Base-by-base conservation (phyloP, 495 filamentous ascomycete species). In the Durotheca rogersii region DNA sequence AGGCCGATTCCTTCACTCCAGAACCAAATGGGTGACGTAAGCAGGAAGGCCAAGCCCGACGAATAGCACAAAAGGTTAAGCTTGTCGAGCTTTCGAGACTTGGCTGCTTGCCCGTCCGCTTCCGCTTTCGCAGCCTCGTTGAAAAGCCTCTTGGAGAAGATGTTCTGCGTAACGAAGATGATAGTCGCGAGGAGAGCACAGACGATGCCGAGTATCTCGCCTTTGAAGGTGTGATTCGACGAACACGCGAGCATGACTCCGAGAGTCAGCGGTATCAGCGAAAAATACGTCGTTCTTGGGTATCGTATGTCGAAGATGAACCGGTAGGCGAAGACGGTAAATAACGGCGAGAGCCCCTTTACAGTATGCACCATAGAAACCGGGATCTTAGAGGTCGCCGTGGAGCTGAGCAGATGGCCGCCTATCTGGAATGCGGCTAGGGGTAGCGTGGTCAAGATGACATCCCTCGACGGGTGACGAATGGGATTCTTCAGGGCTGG, bases 81-180 rank as follows among this genome's bases (percentile, higher is more conserved):
- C 67, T 97, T 97, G 70, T 99, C 93, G 27, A 96, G 77, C 72
- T 96, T 97, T 34, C 81, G 81, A 33, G 67, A 74, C 49, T 76
- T 80, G 14, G 66, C 69, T 20, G 66, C 66, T 21, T 74, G 66
- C 1, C 81, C 78, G 14, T 94, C 85, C 11, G 82, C 79, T 67
- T 96, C 90, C 1, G 86, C 84, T 14, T 79, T 79, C 6, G 89
- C 86, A 17, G 87, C 90, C 67, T 96, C 90, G 65, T 96, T 97
- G 78, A 99, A 99, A n/a, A 99, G 80, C 45, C 89, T 89, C 67
- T 99, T 99, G 11, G 92, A 96, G 58, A 96, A 96, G 46, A 99
- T 99, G 64, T 99, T 99, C 64, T 99, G 93, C 0, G 90, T 95
- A 11, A 99, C 93, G 65, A 99, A 99, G 53, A 99, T 88, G 25